phyloP scores from a whole-genome alignment of 257 asterid species.

The Marsdenia floribunda region DNA sequence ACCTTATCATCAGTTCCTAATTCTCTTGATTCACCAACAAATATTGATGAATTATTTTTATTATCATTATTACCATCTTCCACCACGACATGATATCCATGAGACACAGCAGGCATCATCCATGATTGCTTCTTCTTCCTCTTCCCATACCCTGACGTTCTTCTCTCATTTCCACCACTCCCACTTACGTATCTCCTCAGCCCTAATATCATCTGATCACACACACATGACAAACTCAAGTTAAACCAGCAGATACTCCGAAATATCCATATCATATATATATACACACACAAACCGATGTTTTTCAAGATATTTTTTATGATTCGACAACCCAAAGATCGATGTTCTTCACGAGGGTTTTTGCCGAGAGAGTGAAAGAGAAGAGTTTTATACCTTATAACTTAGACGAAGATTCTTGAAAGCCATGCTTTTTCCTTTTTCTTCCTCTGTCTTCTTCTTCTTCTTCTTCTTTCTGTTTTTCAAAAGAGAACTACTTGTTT shows the following conservation, averaged over 20 bases:
- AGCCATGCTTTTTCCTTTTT: conserved; percentile 31
- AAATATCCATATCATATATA: too few species aligned
- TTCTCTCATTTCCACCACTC: conserved; percentile 18
- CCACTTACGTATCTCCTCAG: conserved; percentile 29
- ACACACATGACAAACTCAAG: too few species aligned
- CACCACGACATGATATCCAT: conserved; percentile 29
- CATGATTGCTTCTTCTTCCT: conserved; percentile 31
- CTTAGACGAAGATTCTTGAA: conserved; percentile 42
- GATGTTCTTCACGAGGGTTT: neutral
- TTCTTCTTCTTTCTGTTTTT: too few species aligned
- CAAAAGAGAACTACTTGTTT: neutral
- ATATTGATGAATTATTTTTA: neutral
- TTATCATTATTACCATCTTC: conserved; percentile 13
- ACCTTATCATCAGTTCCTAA: conserved; percentile 32
- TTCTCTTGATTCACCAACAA: neutral
- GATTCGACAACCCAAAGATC: neutral
- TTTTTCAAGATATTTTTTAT: neutral
- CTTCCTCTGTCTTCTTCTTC: neutral
- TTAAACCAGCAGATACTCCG: too few species aligned
- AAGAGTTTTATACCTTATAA: conserved; percentile 36
- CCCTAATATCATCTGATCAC: conserved; percentile 7
- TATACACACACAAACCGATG: neutral
- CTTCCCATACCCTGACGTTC: conserved; percentile 21
- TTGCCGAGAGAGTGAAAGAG: neutral
- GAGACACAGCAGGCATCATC: conserved; percentile 41